phyloP scores from a whole-genome alignment of 345 rosid genomes.

The Litchi chinensis region DNA sequence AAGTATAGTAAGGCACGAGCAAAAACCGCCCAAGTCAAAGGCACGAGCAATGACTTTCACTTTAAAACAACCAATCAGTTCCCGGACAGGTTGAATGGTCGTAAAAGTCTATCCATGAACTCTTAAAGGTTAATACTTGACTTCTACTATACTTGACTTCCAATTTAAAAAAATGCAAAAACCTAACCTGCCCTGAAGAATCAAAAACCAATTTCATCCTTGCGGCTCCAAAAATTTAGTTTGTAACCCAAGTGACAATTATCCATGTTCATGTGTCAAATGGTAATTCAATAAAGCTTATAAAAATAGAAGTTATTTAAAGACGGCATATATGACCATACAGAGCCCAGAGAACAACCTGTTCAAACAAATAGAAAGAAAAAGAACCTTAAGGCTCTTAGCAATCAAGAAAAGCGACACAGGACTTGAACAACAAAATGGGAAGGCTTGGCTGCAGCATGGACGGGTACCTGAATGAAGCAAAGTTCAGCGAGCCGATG shows the following conservation, averaged over 20 bases:
- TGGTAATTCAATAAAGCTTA: not conserved
- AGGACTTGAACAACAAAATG: constrained; percentile 27
- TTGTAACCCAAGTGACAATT: no score
- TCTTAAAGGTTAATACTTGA: not conserved
- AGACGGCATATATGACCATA: not conserved
- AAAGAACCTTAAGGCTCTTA: not conserved
- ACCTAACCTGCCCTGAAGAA: not conserved
- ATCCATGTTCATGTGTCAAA: not conserved
- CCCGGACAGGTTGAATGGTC: no score
- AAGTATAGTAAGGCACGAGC: not conserved
- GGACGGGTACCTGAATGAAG: constrained; percentile 62
- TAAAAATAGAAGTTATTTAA: not conserved
- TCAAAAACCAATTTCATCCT: not conserved
- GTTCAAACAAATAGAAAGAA: not conserved
- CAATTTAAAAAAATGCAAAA: not conserved
- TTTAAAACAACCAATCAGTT: not conserved
- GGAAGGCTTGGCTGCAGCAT: constrained; percentile 61
- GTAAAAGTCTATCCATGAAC: not conserved
- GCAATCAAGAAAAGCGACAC: not conserved
- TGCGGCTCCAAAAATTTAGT: not conserved
- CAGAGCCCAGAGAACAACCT: not conserved
- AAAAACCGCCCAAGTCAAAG: not conserved
- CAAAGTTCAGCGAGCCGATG: constrained; percentile 64
- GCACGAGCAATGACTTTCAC: not conserved
- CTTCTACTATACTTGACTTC: not conserved